Percentiles rank a stretch among this genome's conserved stretches.
Evolutionary conservation across 352 stramenopile genomes (phyloP).

Genomic region (Phytopythium aichiense): DNA sequence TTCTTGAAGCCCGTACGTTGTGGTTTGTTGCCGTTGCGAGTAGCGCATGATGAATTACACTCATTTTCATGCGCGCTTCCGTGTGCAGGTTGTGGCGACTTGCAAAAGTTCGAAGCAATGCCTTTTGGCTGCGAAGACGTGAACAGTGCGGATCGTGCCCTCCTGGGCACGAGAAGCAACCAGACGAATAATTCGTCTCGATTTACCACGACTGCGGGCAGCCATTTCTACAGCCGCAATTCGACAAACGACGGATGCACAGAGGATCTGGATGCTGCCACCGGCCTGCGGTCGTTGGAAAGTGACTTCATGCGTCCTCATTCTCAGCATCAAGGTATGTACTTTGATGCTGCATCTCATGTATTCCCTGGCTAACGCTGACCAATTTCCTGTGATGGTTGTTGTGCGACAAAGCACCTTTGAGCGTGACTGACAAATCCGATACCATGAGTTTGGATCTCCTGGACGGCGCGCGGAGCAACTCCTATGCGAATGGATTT

Average conservation of each 20-base stretch:
- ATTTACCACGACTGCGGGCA: neutral
- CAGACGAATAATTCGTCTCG: neutral
- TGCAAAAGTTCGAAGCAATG: neutral
- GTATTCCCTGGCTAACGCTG: neutral
- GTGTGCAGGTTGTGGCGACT: neutral
- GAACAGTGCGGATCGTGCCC: neutral
- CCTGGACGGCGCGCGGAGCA: neutral
- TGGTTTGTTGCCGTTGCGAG: neutral
- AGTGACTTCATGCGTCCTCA: neutral
- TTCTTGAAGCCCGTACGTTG: constrained; percentile 39
- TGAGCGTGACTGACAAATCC: neutral
- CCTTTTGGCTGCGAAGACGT: neutral
- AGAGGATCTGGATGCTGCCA: neutral
- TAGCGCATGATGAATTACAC: neutral
- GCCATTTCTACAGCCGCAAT: neutral
- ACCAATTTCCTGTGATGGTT: neutral
- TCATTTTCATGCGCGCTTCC: neutral
- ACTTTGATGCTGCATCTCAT: neutral
- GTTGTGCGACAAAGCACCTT: neutral
- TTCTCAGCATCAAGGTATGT: neutral
- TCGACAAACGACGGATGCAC: neutral
- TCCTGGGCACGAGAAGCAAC: neutral
- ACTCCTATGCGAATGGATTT: neutral
- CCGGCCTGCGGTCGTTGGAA: neutral
- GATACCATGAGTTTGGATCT: neutral